phyloP scores from a whole-genome alignment of 2,329 filamentous ascomycete genomes.

The Fusarium sp. region DNA sequence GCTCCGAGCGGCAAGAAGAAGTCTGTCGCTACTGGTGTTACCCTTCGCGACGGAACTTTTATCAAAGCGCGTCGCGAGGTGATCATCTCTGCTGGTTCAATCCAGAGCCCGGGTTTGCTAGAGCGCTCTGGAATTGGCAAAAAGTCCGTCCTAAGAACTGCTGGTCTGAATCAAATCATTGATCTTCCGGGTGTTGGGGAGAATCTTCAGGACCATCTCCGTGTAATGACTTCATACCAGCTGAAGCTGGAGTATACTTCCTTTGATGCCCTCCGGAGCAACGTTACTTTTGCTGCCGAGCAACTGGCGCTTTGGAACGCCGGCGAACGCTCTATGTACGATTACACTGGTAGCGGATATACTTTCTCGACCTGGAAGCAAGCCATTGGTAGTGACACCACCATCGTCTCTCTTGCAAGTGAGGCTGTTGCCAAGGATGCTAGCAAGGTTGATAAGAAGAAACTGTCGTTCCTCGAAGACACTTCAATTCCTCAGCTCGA shows the following conservation, averaged over 20 bases:
- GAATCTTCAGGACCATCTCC: conserved; percentile 56
- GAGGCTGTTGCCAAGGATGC: conserved; percentile 49
- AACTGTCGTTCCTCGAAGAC: conserved; percentile 57
- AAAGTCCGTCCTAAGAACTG: conserved; percentile 60
- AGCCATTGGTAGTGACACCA: conserved; percentile 30
- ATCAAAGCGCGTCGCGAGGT: conserved; percentile 39
- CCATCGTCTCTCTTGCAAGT: conserved; percentile 28
- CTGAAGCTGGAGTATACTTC: conserved; percentile 40
- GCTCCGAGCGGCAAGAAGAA: conserved; percentile 40
- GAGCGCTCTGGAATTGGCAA: conserved; percentile 72
- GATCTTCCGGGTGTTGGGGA: conserved; percentile 71
- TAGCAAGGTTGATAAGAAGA: conserved; percentile 56
- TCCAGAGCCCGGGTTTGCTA: conserved; percentile 71
- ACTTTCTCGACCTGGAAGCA: conserved; percentile 45
- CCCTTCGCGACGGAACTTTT: conserved; percentile 27
- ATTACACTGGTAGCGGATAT: conserved; percentile 42
- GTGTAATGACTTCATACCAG: conserved; percentile 55
- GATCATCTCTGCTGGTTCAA: conserved; percentile 60
- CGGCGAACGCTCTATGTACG: conserved; percentile 39
- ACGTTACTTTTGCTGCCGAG: conserved; percentile 33
- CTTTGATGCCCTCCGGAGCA: conserved; percentile 39
- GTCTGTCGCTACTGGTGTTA: conserved; percentile 37
- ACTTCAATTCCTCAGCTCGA: conserved; percentile 48
- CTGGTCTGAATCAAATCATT: conserved; percentile 63
- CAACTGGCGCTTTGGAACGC: conserved; percentile 42